These are phyloP conservation scores for Penicillium olsonii DNA, from an alignment of 2,329 filamentous ascomycete species.

Conservation along the genomic window DNA sequence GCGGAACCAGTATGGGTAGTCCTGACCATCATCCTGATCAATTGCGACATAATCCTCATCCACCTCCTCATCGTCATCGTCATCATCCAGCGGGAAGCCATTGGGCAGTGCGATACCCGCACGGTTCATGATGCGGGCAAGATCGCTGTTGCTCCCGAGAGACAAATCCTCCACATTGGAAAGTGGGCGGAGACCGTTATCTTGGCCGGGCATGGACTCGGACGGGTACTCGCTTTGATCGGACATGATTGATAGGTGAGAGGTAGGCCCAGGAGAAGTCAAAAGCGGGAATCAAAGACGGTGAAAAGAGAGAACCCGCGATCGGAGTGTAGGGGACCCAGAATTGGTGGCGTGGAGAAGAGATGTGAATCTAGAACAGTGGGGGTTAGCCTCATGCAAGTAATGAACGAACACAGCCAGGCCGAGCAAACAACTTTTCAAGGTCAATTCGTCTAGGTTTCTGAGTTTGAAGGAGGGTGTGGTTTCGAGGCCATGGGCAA, in stretches of 20 bases:
- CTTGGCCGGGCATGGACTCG: slow-evolving; percentile 30
- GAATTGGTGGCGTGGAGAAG: slow-evolving; percentile 23
- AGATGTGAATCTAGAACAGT: slow-evolving; percentile 25
- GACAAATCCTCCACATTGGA: slow-evolving; percentile 34
- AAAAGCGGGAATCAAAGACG: slow-evolving; percentile 4
- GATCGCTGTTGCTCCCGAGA: slow-evolving; percentile 28
- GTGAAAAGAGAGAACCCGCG: slow-evolving; percentile 10
- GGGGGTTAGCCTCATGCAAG: slow-evolving; percentile 23
- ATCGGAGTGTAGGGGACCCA: slow-evolving; percentile 19
- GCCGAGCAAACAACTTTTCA: background rate
- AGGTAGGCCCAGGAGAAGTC: slow-evolving; percentile 1
- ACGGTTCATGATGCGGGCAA: slow-evolving; percentile 31
- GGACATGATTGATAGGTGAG: slow-evolving; percentile 26
- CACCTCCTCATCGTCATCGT: slow-evolving; percentile 35
- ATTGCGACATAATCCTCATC: slow-evolving; percentile 46
- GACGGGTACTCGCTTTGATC: slow-evolving; percentile 30
- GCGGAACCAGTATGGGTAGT: slow-evolving; percentile 45
- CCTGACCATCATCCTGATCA: slow-evolving; percentile 43
- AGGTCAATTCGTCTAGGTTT: background rate
- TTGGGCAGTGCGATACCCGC: slow-evolving; percentile 30
- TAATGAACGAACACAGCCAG: slow-evolving; percentile 1
- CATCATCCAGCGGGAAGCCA: slow-evolving; percentile 33
- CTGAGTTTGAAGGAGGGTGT: background rate
- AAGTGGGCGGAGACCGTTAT: slow-evolving; percentile 30
- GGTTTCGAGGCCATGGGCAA: background rate